Evolutionary conservation across 805 yeast species (phyloP).

Genomic region (Candida railenensis): DNA sequence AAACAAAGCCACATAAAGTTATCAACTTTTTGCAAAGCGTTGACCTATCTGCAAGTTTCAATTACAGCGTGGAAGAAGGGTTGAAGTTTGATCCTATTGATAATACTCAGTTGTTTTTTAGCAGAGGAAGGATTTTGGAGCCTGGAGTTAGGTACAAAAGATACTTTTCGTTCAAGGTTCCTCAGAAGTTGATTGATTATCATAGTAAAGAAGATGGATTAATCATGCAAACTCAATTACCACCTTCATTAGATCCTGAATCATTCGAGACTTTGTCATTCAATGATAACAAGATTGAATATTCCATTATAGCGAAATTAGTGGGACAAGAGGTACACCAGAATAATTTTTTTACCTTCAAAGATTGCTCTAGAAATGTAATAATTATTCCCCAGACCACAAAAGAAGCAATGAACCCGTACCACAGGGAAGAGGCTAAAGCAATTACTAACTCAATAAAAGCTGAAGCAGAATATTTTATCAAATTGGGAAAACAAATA

Average conservation of each 20-base stretch:
- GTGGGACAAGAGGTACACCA: neutral
- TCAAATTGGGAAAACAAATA: neutral
- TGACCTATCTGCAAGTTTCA: conserved; percentile 3
- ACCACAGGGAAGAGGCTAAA: neutral
- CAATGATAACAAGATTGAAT: neutral
- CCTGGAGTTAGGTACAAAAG: conserved; percentile 7
- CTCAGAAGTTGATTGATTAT: conserved; percentile 9
- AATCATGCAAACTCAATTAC: conserved; percentile 30
- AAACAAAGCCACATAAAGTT: neutral
- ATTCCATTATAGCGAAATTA: conserved; percentile 4
- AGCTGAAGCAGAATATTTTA: neutral
- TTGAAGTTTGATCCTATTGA: neutral
- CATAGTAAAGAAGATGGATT: conserved; percentile 17
- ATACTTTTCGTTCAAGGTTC: conserved; percentile 10
- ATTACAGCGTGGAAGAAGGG: neutral
- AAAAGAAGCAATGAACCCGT: neutral
- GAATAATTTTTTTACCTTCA: neutral
- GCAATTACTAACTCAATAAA: neutral
- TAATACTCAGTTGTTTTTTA: neutral
- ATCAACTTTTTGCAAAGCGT: neutral
- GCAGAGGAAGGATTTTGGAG: neutral
- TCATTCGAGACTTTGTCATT: neutral
- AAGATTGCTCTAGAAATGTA: neutral
- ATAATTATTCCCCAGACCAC: neutral
- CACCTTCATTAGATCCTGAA: conserved; percentile 22